A percentile compares a stretch with the other conserved stretches of the same genome.
phyloP scores from a whole-genome alignment of 352 stramenopile genomes.

The Pythium volutum region DNA sequence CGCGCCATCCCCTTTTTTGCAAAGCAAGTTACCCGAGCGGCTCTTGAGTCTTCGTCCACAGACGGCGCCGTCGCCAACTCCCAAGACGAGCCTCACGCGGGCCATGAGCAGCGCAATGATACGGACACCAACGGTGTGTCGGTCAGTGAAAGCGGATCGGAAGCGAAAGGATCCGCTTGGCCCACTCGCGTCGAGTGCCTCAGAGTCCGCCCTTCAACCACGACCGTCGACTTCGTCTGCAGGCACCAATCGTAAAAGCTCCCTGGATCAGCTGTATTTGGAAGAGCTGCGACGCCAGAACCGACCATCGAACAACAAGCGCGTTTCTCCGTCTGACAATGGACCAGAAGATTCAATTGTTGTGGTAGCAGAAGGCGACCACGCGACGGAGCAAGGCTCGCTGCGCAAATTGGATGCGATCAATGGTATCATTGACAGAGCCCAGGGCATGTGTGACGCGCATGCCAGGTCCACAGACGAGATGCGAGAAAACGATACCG shows the following conservation, averaged over 20 bases:
- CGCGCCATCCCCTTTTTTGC: slow-evolving; percentile 49
- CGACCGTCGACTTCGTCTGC: not conserved
- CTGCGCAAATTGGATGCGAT: slow-evolving; percentile 59
- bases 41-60: slow-evolving; percentile 38
- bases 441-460: slow-evolving; percentile 30
- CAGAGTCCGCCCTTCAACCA: slow-evolving; percentile 2
- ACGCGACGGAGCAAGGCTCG: not conserved
- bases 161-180: not conserved
- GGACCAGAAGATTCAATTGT: not conserved
- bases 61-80: slow-evolving; percentile 34
- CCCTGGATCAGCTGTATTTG: slow-evolving; percentile 49
- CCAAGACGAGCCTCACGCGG: slow-evolving; percentile 1
- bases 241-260: slow-evolving; percentile 26
- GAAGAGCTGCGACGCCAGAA: slow-evolving; percentile 44
- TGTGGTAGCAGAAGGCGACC: not conserved
- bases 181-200: slow-evolving; percentile 5
- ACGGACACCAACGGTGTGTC: not conserved
- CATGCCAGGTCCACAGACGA: not conserved
- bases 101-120: slow-evolving; percentile 12
- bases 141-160: not conserved
- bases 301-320: not conserved
- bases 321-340: not conserved
- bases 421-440: slow-evolving; percentile 60
- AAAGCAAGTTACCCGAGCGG: slow-evolving; percentile 37
- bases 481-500: not conserved